Evolutionary conservation across 75 land plant species (phyloP).

Genomic region (Picea glauca): DNA sequence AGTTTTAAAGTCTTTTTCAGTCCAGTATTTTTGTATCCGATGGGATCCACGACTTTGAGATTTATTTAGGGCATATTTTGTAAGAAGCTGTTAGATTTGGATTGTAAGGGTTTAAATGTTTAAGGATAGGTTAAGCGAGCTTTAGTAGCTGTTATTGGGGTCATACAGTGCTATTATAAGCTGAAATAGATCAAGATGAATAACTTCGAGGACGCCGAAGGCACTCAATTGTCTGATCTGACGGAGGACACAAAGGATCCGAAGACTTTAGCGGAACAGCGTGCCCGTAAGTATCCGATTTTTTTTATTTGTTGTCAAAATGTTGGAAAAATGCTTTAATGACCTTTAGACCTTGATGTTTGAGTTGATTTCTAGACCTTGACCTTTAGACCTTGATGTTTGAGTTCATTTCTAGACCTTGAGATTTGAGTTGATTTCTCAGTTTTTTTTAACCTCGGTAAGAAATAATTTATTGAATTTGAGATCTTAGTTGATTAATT

Average conservation of each 20-base stretch:
- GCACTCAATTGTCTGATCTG: background rate
- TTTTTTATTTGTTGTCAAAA: no score
- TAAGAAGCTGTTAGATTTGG: background rate
- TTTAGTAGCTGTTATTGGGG: background rate
- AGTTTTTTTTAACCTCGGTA: no score
- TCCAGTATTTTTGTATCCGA: background rate
- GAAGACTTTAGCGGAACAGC: background rate
- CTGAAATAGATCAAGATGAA: background rate
- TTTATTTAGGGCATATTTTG: background rate
- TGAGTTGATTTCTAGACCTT: no score
- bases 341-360: no score
- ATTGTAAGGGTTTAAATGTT: background rate
- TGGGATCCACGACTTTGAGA: background rate
- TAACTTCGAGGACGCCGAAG: background rate
- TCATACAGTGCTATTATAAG: background rate
- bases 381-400: no score
- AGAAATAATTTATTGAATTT: no score
- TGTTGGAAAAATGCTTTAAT: no score
- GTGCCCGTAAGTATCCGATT: background rate
- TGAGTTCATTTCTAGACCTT: no score
- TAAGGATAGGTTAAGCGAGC: background rate
- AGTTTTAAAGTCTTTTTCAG: background rate
- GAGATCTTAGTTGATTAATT: no score
- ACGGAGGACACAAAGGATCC: constrained; percentile 2
- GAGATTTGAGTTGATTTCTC: no score